Evolutionary conservation across 2,329 filamentous ascomycete species (phyloP).

Genomic region (Dothistroma septosporum): DNA sequence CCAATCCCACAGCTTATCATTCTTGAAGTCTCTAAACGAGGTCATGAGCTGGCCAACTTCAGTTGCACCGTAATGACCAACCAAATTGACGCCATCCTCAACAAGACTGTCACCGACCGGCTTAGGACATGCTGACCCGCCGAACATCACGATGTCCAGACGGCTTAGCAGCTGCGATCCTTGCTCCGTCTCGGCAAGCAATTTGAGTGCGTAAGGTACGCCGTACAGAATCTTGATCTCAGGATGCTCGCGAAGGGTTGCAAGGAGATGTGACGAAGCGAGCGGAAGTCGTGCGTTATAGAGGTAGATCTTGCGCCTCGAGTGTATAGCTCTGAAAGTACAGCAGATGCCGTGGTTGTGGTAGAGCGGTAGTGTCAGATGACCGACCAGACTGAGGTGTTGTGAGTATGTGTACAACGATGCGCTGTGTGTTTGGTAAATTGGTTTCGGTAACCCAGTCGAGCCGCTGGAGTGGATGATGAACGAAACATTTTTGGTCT

Average conservation of each 20-base stretch:
- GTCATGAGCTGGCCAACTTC: slow-evolving; percentile 60
- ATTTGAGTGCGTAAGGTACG: slow-evolving; percentile 59
- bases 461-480: slow-evolving; percentile 51
- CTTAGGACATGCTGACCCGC: slow-evolving; percentile 26
- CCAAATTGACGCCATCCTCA: slow-evolving; percentile 21
- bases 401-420: slow-evolving; percentile 46
- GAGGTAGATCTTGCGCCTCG: slow-evolving; percentile 47
- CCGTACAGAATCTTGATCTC: slow-evolving; percentile 53
- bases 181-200: slow-evolving; percentile 54
- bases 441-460: slow-evolving; percentile 59
- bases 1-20: slow-evolving; percentile 58
- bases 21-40: slow-evolving; percentile 45
- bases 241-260: slow-evolving; percentile 17
- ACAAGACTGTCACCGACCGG: slow-evolving; percentile 25
- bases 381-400: slow-evolving; percentile 44
- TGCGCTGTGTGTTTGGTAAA: slow-evolving; percentile 52
- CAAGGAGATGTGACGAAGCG: slow-evolving; percentile 34
- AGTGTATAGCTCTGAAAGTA: slow-evolving; percentile 49
- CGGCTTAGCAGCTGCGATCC: slow-evolving; percentile 35
- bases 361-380: slow-evolving; percentile 54
- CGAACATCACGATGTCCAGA: slow-evolving; percentile 25
- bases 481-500: slow-evolving; percentile 34
- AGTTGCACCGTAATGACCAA: slow-evolving; percentile 41
- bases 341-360: slow-evolving; percentile 56
- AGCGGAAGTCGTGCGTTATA: slow-evolving; percentile 54